Base-by-base conservation (phyloP, 2,329 filamentous ascomycete species). In the Exophiala dermatitidis region DNA sequence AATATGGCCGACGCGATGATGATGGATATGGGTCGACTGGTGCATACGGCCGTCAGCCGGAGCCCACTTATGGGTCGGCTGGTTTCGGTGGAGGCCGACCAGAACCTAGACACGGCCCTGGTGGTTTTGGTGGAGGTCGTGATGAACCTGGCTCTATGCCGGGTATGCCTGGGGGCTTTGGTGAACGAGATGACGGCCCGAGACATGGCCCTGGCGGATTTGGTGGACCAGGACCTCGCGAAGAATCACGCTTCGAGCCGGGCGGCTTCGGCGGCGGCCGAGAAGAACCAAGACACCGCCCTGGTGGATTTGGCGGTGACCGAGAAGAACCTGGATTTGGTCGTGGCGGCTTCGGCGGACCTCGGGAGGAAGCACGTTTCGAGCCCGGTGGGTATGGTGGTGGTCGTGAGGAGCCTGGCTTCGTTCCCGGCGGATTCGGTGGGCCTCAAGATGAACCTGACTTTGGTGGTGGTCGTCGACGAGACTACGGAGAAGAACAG, bases 1-100 rank as follows among this genome's bases (percentile, higher is more conserved):
- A 52, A 36, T 47, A 63, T 51, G 48, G 50, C 36, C 57, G 60
- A 28, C 53, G 60, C 46, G 38, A 48, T 29, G 50, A 50, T 38
- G 54, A 53, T 33, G 43, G 49, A 47, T 26, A 51, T 48, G 32
- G 45, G 46, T 40, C 31, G 10, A 8, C 28, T 31, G 37, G 48
- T 26, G 48, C 36, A 10, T 54, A 54, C 33, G 55, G 55, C 10
- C 51, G 46, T 37, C 41, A 42, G 32, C 36, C 45, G n/a, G 47
- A 48, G 19, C 10, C 36, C 37, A 26, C 6, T 28, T 48, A 41
- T 12, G 46, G 46, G 2, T 44, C 45, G 5, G 44, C 38, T 33
- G 41, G 30, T 41, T 32, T 32, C n/a, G 32, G 33, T 10, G 32
- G 50, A 19, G 19, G 19, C 8, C 10, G 12, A 19, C 32, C 32